Base-by-base conservation (phyloP, 805 yeast genomes). In the Nakazawaea peltata region DNA sequence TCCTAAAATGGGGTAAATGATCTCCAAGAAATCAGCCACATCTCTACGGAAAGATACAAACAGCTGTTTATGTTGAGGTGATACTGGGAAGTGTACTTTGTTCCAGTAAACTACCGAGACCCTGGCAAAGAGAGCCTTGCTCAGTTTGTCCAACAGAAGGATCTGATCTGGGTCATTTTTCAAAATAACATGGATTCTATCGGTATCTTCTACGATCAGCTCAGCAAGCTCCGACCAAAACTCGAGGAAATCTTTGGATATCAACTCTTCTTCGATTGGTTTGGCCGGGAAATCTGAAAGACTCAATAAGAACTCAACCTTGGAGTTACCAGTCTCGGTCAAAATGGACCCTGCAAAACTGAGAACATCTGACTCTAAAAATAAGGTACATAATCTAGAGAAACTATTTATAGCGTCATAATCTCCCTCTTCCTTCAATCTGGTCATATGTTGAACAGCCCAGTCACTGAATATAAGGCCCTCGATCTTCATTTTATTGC, bases 1-100 rank as follows among this genome's bases (percentile, higher is more conserved):
- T 26, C 82, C 84, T 25, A 85, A 63, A 4, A 83, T 61, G 1
- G 86, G 72, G 60, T 80, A 84, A 2, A 80, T 56, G 0, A 74
- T 63, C 36, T 86, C 92, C 43, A 84, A 72, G 26, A 88, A 64
- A 45, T 92, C 97, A 1, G 80, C 71, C 8, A 81, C 80, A 41
- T 81, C 90, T 22, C 73, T 59, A 45, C 97, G 68, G 54, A 75
- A 90, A 18, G 74, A 67, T 16, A 57, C 56, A 47, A 87, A 84
- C 44, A 81, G 94, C 15, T 68, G 65, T 39, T 61, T 53, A 15
- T 56, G 47, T 2, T 53, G 52, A 6, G 48, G 47, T 4, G 53
- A 49, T 25, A 61, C 63, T 14, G 60, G 63, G 17, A 69, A 50
- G 32, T 72, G 79, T 3, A 76, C 63, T 45, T 86, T 85, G 3